Percentiles rank a stretch among this genome's conserved stretches.
Evolutionary conservation across 179 eudicot species (phyloP).

Genomic region (Carnegiea gigantea): DNA sequence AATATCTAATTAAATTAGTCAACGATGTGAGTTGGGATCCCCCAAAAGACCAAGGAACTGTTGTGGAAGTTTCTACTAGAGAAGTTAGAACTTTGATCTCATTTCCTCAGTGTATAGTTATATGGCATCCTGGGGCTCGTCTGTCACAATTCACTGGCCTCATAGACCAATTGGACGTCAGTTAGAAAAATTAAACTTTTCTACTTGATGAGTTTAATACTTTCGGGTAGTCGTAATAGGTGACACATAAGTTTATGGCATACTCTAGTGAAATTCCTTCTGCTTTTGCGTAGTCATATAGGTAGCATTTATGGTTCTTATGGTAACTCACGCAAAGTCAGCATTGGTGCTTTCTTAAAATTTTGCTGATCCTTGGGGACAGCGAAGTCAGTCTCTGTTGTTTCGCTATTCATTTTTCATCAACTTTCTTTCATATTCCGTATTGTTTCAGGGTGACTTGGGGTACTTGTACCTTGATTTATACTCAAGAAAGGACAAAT

Average conservation of each 20-base stretch:
- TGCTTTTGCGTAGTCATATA: background rate
- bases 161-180: too few species aligned
- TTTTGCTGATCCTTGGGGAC: background rate
- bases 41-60: background rate
- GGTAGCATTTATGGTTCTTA: background rate
- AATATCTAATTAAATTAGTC: background rate
- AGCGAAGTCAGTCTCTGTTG: background rate
- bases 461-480: slow-evolving; percentile 94
- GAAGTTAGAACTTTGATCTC: too few species aligned
- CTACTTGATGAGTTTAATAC: too few species aligned
- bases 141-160: too few species aligned
- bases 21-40: background rate
- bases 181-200: too few species aligned
- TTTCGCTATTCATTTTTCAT: background rate
- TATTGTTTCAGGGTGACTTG: slow-evolving; percentile 81
- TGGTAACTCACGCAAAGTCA: background rate
- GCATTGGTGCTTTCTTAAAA: background rate
- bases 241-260: too few species aligned
- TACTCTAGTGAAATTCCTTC: too few species aligned
- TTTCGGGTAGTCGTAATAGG: too few species aligned
- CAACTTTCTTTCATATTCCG: background rate
- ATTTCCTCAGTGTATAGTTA: too few species aligned
- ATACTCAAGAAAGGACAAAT: slow-evolving; percentile 79
- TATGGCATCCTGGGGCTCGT: too few species aligned
- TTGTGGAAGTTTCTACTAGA: background rate